phyloP scores from a whole-genome alignment of 352 stramenopile species.

The Phytophthora chlamydospora region DNA sequence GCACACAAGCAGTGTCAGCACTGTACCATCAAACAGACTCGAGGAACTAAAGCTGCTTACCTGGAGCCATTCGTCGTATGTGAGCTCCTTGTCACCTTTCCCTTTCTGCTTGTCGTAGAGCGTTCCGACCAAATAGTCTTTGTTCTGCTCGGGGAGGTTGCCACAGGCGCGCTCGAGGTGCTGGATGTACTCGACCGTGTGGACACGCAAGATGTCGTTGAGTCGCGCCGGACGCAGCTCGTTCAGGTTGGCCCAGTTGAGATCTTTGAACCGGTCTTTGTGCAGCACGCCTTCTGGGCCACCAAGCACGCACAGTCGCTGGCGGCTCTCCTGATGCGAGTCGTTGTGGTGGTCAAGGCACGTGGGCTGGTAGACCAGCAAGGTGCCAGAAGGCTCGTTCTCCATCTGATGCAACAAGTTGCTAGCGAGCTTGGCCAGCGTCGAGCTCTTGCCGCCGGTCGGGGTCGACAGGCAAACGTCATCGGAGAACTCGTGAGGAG shows the following conservation, averaged over 20 bases:
- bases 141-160: constrained; percentile 53
- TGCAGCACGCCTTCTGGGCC: constrained; percentile 69
- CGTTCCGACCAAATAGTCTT: constrained; percentile 47
- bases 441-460: constrained; percentile 29
- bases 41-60: constrained; percentile 20
- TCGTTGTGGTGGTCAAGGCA: constrained; percentile 81
- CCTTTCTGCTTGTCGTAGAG: constrained; percentile 37
- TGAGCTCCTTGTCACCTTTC: constrained; percentile 33
- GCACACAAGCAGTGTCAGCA: constrained; percentile 8
- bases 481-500: neutral
- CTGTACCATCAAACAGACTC: neutral
- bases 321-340: constrained; percentile 72
- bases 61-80: constrained; percentile 55
- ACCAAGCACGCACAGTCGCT: constrained; percentile 58
- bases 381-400: constrained; percentile 39
- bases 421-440: constrained; percentile 30
- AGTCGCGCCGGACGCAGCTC: constrained; percentile 56
- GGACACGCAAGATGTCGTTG: constrained; percentile 66
- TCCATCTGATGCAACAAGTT: constrained; percentile 36
- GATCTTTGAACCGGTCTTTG: constrained; percentile 63
- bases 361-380: constrained; percentile 73
- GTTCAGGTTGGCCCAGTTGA: constrained; percentile 66
- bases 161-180: constrained; percentile 54
- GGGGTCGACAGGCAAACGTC: constrained; percentile 18
- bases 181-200: constrained; percentile 70